These are phyloP conservation scores for Elasticomyces elasticus DNA, from an alignment of 495 filamentous ascomycete genomes.

Conservation along the genomic window DNA sequence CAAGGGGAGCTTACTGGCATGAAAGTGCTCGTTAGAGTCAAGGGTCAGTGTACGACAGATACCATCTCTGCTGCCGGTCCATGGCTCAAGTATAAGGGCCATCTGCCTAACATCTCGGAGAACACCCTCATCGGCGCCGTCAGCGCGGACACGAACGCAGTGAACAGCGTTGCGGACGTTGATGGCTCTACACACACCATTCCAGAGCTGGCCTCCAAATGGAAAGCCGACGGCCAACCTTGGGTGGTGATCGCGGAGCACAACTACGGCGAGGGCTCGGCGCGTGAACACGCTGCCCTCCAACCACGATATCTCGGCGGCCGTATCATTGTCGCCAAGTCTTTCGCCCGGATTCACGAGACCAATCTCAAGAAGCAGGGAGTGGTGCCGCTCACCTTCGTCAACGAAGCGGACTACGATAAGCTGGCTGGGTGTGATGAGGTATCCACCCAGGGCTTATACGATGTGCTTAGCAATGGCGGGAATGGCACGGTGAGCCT, in stretches of 20 bases:
- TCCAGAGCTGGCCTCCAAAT: constrained; percentile 73
- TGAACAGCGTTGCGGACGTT: constrained; percentile 82
- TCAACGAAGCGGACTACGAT: constrained; percentile 78
- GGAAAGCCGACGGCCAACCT: constrained; percentile 57
- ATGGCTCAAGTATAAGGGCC: constrained; percentile 98
- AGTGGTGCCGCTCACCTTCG: constrained; percentile 86
- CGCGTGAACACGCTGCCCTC: constrained; percentile 91
- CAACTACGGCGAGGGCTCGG: constrained; percentile 96
- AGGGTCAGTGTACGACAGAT: constrained; percentile 96
- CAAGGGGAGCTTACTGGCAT: constrained; percentile 58
- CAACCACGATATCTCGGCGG: constrained; percentile 91
- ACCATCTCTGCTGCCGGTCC: constrained; percentile 95
- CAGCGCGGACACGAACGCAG: constrained; percentile 83
- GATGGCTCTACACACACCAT: constrained; percentile 56
- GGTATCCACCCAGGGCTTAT: constrained; percentile 69
- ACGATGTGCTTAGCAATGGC: constrained; percentile 66
- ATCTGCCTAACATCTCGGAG: constrained; percentile 90
- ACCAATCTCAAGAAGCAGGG: constrained; percentile 99
- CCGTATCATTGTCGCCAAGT: constrained; percentile 77
- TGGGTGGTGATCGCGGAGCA: constrained; percentile 96
- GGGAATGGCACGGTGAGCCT: constrained; percentile 61
- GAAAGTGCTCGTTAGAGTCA: constrained; percentile 83
- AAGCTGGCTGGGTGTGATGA: constrained; percentile 67
- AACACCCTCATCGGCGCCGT: constrained; percentile 94
- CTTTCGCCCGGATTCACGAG: constrained; percentile 94